Evolutionary conservation across 345 rosid species (phyloP).

Genomic region (Sonneratia caseolaris): DNA sequence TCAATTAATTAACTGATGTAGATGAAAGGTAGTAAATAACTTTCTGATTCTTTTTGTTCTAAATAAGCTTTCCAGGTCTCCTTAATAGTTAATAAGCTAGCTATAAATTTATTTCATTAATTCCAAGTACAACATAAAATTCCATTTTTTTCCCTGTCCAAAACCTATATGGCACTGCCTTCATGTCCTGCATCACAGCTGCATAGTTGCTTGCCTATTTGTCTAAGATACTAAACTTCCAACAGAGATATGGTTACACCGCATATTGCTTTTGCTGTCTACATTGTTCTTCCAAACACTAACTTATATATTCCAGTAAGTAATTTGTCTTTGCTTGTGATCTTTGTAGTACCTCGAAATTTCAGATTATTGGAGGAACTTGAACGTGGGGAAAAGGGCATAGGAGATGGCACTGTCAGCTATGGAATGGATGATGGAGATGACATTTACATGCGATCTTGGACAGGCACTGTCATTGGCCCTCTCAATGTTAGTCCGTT

Average conservation of each 20-base stretch:
- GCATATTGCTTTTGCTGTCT: background rate
- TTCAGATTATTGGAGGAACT: constrained; percentile 14
- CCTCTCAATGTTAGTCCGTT: constrained; percentile 8
- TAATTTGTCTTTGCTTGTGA: background rate
- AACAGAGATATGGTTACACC: too few relatives aligned
- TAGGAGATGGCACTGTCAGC: constrained; percentile 13
- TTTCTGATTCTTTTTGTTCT: too few relatives aligned
- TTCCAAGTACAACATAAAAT: too few relatives aligned
- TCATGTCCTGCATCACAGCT: too few relatives aligned
- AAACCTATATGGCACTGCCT: too few relatives aligned
- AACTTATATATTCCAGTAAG: background rate
- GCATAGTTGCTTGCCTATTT: background rate
- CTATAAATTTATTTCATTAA: too few relatives aligned
- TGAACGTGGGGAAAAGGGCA: constrained; percentile 12
- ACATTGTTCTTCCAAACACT: background rate
- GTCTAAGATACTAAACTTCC: background rate
- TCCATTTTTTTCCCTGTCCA: too few relatives aligned
- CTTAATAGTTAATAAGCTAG: too few relatives aligned
- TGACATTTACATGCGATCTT: constrained; percentile 13
- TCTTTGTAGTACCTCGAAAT: constrained; percentile 9
- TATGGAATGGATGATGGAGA: constrained; percentile 15
- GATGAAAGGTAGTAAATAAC: too few relatives aligned
- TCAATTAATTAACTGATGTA: too few relatives aligned
- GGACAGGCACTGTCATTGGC: constrained; percentile 11
- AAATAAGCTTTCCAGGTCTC: too few relatives aligned